Conservation (phyloP, 2,329 filamentous ascomycete species). For the Nigrograna mackinnonii region DNA sequence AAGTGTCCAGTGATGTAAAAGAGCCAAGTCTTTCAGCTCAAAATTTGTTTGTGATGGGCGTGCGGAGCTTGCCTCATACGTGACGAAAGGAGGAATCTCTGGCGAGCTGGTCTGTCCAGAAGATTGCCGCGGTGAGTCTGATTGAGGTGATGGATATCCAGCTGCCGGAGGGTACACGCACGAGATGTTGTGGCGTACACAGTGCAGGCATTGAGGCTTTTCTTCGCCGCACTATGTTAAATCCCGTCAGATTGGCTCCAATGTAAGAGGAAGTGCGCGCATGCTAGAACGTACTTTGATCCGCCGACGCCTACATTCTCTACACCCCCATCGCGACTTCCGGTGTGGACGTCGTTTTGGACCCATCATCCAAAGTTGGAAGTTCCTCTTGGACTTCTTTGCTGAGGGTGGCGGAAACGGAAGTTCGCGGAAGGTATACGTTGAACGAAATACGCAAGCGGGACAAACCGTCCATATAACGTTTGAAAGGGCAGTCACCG, state of each 20-base stretch:
- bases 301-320: conserved; percentile 20
- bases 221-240: conserved; percentile 18
- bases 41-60: conserved; percentile 3
- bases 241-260: too few species aligned
- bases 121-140: conserved; percentile 2
- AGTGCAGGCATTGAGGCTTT: conserved; percentile 16
- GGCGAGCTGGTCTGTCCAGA: not conserved
- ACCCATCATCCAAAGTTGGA: too few species aligned
- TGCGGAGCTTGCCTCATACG: not conserved
- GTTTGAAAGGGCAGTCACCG: too few species aligned
- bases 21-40: conserved; percentile 14
- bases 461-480: too few species aligned
- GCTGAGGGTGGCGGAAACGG: too few species aligned
- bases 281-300: conserved; percentile 23
- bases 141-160: conserved; percentile 2
- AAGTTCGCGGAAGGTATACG: too few species aligned
- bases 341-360: conserved; percentile 16
- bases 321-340: conserved; percentile 20
- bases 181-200: conserved; percentile 9
- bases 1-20: conserved; percentile 22
- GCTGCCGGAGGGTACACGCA: conserved; percentile 10
- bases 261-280: too few species aligned
- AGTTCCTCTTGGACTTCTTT: too few species aligned
- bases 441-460: too few species aligned
- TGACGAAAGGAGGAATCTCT: conserved; percentile 1